Evolutionary conservation across 805 yeast species (phyloP), one percentile per base, ranked within the genome.

Genomic region (Saccharomycopsis fibuligera): DNA sequence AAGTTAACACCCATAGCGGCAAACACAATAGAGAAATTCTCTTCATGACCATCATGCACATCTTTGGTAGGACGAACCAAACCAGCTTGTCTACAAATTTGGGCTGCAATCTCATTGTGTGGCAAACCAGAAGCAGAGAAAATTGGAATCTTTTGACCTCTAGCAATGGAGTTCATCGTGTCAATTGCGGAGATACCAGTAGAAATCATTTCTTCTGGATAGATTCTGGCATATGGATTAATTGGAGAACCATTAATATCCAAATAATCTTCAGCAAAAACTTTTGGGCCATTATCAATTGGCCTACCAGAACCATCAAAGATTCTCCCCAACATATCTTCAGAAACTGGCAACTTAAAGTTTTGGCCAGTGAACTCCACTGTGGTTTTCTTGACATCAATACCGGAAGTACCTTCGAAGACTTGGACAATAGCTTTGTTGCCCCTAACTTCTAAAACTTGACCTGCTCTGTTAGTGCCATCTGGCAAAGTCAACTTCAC

Each of bases 1-100:
- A 93, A 79, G 68, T 95, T 93, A 58, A 91, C 99, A 79, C 99
- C 99, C 99, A 95, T 93, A 51, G 99, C 99, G 36, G 98, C 99
- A 64, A 93, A 93, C 35, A 93, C 99, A 70, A 93, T 95, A 47
- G 96, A 87, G 86, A 93, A 93, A 70, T 93, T 93, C 62, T 93
- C 99, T 72, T 93, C 99, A 69, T 93, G 99, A 63, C 99, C 99
- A 69, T 93, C 99, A 67, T 93, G 98, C 51, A 93, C 98, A 68
- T 91, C 99, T 74, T 93, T 93, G 35, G 99, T 95, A 62, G 99
- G 99, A 73, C 98, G 86, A 46, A 95, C 99, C 65, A 93, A 78
- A 60, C 98, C 96, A 36, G 99, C 99, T 74, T 93, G 99, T 75
- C 99, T 89, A 78, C 98, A 91, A 67, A 93, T 91, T 72, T 93